Base-by-base conservation (phyloP, 2,329 filamentous ascomycete genomes). In the Chaetomiaceae sp. region DNA sequence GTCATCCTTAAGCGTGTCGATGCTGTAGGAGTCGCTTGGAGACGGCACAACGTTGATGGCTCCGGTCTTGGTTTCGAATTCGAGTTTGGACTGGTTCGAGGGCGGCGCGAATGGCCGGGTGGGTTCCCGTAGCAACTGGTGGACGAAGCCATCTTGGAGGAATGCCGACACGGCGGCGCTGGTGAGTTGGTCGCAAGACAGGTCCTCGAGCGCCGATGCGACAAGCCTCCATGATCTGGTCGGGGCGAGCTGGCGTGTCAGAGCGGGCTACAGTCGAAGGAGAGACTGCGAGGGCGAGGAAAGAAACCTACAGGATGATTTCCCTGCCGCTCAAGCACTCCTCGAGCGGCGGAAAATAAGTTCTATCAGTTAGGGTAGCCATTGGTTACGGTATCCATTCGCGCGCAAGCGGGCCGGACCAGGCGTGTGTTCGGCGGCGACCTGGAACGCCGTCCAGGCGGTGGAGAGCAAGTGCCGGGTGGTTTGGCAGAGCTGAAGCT, bases 331-430 rank as follows among this genome's bases (percentile, higher is more conserved):
- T 83, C 61, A 97, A 76, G 70, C 88, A 94, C 64, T 86, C 82
- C 68, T 88, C 85, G 67, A 96, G 75, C 62, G 88, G 81, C 62
- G 90, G 88, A 61, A 94, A 86, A 70, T 90, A 93, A 65, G 78
- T 74, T 62, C 73, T 72, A 69, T 85, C 83, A 61, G 79, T 76
- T 62, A 79, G 71, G 68, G 82, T 76, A 72, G 81, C 84, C 84
- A 88, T 89, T 72, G 68, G 73, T 71, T 65, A 70, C 65, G 69
- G 67, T 67, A 69, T 75, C 69, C 73, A 69, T 68, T 67, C 54
- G 58, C 41, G 47, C 49, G 49, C 48, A 43, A 33, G 17, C 17
- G 34, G 50, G 40, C 35, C 34, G 30, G 38, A 24, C 38, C 11
- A 26, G 43, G 39, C 48, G 34, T 47, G 32, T 48, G 10, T 17